Evolutionary conservation across 106 monocot species (phyloP).

Genomic region (Vanilla planifolia): DNA sequence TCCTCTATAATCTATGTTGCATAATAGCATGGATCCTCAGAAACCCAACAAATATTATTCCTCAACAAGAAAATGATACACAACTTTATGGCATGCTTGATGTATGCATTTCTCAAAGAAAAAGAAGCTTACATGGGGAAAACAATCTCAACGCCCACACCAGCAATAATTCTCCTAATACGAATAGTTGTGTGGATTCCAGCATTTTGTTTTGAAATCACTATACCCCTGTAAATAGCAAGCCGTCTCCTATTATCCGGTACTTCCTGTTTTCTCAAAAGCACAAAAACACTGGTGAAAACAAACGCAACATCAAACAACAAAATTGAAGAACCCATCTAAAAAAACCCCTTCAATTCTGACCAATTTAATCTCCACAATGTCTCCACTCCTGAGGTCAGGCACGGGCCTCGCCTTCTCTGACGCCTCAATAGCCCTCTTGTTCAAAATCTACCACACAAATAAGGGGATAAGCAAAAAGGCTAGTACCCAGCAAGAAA

Average conservation of each 20-base stretch:
- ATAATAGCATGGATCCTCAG: too few relatives aligned
- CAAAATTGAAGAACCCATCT: neutral
- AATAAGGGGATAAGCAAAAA: neutral
- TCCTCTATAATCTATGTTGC: too few relatives aligned
- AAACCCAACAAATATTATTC: too few relatives aligned
- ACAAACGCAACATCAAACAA: neutral
- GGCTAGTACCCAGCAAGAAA: neutral
- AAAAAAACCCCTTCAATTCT: too few relatives aligned
- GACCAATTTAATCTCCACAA: conserved; percentile 71
- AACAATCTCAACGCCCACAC: conserved; percentile 85
- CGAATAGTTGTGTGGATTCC: conserved; percentile 95
- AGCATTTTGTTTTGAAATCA: conserved; percentile 86
- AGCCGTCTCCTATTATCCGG: conserved; percentile 70
- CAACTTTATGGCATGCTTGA: neutral
- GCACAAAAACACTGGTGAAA: neutral
- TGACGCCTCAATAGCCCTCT: conserved; percentile 55
- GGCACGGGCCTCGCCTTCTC: conserved; percentile 58
- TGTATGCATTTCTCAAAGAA: neutral
- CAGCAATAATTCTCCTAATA: conserved; percentile 83
- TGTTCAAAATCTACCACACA: conserved; percentile 49
- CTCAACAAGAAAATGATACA: too few relatives aligned
- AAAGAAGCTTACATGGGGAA: conserved; percentile 81
- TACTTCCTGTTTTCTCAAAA: conserved; percentile 43
- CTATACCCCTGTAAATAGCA: conserved; percentile 85
- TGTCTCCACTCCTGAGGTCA: conserved; percentile 58